Evolutionary conservation across 768 basidiomycete species (phyloP).

Genomic region (Leccinellum rugosiceps): DNA sequence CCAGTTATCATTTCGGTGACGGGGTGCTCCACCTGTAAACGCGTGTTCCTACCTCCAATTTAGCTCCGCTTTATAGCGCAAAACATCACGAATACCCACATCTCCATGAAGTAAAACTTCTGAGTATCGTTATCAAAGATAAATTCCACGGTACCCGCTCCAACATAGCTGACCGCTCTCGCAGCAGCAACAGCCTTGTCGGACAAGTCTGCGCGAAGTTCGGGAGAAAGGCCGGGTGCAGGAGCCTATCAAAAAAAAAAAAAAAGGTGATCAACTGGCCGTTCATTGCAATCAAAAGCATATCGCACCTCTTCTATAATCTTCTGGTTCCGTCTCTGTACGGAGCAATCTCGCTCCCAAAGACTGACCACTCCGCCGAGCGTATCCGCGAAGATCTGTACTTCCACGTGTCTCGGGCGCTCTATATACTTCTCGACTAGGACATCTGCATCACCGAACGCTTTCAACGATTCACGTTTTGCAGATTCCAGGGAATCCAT

Average conservation of each 20-base stretch:
- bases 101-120: conserved; percentile 95
- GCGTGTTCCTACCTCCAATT: conserved; percentile 62
- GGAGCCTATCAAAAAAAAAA: conserved; percentile 70
- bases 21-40: conserved; percentile 86
- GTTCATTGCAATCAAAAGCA: not conserved
- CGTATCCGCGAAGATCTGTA: conserved; percentile 89
- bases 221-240: conserved; percentile 79
- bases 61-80: not conserved
- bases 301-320: conserved; percentile 78
- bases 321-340: conserved; percentile 92
- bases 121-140: conserved; percentile 91
- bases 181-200: conserved; percentile 92
- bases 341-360: conserved; percentile 95
- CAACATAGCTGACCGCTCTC: conserved; percentile 85
- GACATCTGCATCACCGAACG: conserved; percentile 84
- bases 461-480: conserved; percentile 81
- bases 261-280: not conserved
- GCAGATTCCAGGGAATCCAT: conserved; percentile 81
- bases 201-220: conserved; percentile 77
- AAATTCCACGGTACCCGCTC: conserved; percentile 92
- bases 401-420: conserved; percentile 87
- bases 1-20: conserved; percentile 96
- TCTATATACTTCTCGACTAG: conserved; percentile 88
- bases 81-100: conserved; percentile 45
- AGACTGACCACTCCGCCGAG: conserved; percentile 79